Base-by-base conservation (phyloP, 148 eudicot genomes). In the Fallopia convolvulus region DNA sequence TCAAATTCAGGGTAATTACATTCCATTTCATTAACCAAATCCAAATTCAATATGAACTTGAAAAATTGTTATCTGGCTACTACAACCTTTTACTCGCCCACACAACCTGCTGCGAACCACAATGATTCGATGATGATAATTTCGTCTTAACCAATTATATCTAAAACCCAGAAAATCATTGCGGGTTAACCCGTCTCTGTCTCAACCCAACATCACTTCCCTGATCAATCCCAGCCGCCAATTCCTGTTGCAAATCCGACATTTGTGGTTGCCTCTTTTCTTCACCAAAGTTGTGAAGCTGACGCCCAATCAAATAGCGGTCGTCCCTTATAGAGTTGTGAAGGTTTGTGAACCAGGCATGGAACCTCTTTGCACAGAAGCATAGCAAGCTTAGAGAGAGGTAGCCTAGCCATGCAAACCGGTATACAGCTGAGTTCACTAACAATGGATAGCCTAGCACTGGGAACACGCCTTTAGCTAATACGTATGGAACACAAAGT, bases 361-460 rank as follows among this genome's bases (percentile, higher is more conserved):
- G 99, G 88, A 91, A 95, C 81, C 98, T 85, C 85, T 89, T 91
- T 18, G 90, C 97, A 80, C 94, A 93, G 83, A 90, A 93, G 70
- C 87, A 91, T 23, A 95, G 61, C 55, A 84, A 75, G 80, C 99
- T 86, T 63, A 93, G 81, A 44, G 89, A 83, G 66, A 95, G 86
- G 79, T 97, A 95, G 14, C 99, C 99, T 78, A 95, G 74, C 98
- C 99, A 95, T 26, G 99, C 97, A 77, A 90, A 95, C 10, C 99
- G 86, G 78, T 95, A 95, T 13, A 93, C 97, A 58, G 97, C 97
- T 12, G 99, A 95, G 85, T 95, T 95, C 0, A 93, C 92, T 5
- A 93, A 77, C 78, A 95, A 82, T 5, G 98, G 97, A 80, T 93
- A 95, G 13, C 99, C 99, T 1, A 95, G 79, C 5, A 90, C 88